Evolutionary conservation across 805 yeast species (phyloP), one percentile per base, ranked within the genome.

Genomic region (Brettanomyces bruxellensis): DNA sequence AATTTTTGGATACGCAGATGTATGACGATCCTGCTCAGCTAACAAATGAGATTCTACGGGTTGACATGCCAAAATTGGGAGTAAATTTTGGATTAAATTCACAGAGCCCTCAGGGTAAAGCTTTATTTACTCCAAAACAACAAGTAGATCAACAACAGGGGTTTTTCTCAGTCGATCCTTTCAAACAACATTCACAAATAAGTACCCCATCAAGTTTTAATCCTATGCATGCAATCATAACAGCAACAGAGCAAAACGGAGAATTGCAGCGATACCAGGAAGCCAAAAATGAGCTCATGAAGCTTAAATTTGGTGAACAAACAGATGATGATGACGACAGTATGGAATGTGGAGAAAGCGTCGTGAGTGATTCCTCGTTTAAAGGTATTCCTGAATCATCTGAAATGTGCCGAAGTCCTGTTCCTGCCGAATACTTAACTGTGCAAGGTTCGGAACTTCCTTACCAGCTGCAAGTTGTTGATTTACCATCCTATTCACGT

Each of bases 401-500:
- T 5, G 61, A 58, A 40, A 51, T 53, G n/a, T 48, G 54, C 8
- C 51, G 57, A 4, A 32, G 34, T n/a, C 24, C 53, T 1, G 48
- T 66, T 23, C 69, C 70, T 1, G 42, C 42, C 4, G 61, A 54
- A 23, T 67, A 65, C 52, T 53, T 55, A 12, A 55, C 54, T 13
- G 41, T 51, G 14, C 13, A 23, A 14, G 36, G 38, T 4, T 47
- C 47, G 25, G 55, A 58, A 36, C 65, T 74, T 45, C 78, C 78
- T 1, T 80, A 75, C 59, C 67, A 71, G 46, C 52, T 85, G 45
- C 61, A 66, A 25, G 68, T 91, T 1, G 62, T 71, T 6, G 83
- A 81, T 44, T 69, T 91, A 40, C 97, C 97, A 2, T 67, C 76
- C 4, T 81, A 79, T 54, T 87, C 96, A 11, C 77, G 99, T 53